Base-by-base conservation (phyloP, 768 basidiomycete genomes). In the Mrakia blollopis region DNA sequence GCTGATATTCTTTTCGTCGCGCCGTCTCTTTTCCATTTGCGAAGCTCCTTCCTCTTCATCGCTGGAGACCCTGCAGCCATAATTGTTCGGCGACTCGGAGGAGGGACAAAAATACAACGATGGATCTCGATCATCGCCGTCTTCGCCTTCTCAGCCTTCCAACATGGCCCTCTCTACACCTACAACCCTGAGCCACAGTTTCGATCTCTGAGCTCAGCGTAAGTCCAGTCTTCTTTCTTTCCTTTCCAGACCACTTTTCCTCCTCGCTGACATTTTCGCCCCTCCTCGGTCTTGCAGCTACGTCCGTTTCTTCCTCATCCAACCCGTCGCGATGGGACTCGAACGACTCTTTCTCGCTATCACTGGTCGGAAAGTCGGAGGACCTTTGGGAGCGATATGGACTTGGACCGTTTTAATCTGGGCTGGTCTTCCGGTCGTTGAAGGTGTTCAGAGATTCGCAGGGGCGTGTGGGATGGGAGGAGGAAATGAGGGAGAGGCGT, bases 381-480 rank as follows among this genome's bases (percentile, higher is more conserved):
- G 39, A 2, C 67, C 67, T 21, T 21, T 69, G 21, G 62, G 62
- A 14, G 62, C 62, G 9, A 21, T 69, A 7, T 47, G 37, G 67
- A 41, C 35, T 7, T 44, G 37, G 37, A 28, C 67, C 0, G 37
- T 69, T 30, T 10, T 41, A 9, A 10, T 47, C n/a, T 47, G 39
- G 67, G 18, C 37, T 25, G 67, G 44, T 14, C 44, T 69, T 35
- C 62, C 62, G 2, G 62, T 63, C 0, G 35, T 39, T 21, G 67
- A 69, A 8, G 25, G 14, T 14, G 6, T 14, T 9, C 9, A 23
- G 67, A 69, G 67, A 28, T 23, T 69, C 10, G 67, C 37, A 21
- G 67, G 67, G 16, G n/a, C 67, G 44, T 30, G 35, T 14, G 67
- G 67, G 67, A 39, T 41, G 16, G 67, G 67, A 32, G 37, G 67